phyloP scores from a whole-genome alignment of 768 basidiomycete species.

The Boletus rubroflammeus region DNA sequence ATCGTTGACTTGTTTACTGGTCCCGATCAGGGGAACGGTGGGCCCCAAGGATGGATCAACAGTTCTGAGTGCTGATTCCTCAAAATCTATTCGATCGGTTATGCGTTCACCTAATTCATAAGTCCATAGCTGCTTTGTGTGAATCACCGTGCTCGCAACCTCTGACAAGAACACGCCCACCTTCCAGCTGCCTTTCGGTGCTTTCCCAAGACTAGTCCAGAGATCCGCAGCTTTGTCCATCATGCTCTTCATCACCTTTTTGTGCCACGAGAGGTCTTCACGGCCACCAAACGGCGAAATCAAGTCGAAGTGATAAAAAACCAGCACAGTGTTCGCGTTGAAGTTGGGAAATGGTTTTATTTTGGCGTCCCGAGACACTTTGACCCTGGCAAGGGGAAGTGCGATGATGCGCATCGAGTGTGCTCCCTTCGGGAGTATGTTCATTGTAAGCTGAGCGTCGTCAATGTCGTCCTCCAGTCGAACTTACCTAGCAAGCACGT shows the following conservation, averaged over 20 bases:
- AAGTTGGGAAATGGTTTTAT: conserved; percentile 3
- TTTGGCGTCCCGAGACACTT: conserved; percentile 8
- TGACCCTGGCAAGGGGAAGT: conserved; percentile 38
- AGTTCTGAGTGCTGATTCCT: conserved; percentile 71
- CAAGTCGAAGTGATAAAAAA: conserved; percentile 43
- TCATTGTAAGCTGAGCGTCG: conserved; percentile 9
- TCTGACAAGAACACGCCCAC: conserved; percentile 37
- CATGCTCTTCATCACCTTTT: conserved; percentile 40
- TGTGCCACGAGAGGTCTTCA: conserved; percentile 27
- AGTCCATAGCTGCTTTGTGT: conserved; percentile 46
- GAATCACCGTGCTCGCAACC: conserved; percentile 2
- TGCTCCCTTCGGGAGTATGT: conserved; percentile 10
- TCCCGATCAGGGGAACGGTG: conserved; percentile 30
- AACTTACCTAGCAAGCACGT: conserved; percentile 15
- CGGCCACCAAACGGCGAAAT: conserved; percentile 29
- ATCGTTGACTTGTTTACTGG: conserved; percentile 16
- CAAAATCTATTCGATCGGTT: conserved; percentile 72
- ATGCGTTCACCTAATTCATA: conserved; percentile 65
- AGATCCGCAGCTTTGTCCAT: conserved; percentile 48
- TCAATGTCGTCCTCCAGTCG: neutral
- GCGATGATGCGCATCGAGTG: conserved; percentile 45
- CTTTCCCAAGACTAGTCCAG: conserved; percentile 70
- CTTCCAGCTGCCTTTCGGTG: conserved; percentile 66
- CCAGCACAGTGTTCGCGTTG: conserved; percentile 24
- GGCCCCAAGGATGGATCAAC: conserved; percentile 70